phyloP scores from a whole-genome alignment of 352 stramenopile species.

The Pythium insidiosum region DNA sequence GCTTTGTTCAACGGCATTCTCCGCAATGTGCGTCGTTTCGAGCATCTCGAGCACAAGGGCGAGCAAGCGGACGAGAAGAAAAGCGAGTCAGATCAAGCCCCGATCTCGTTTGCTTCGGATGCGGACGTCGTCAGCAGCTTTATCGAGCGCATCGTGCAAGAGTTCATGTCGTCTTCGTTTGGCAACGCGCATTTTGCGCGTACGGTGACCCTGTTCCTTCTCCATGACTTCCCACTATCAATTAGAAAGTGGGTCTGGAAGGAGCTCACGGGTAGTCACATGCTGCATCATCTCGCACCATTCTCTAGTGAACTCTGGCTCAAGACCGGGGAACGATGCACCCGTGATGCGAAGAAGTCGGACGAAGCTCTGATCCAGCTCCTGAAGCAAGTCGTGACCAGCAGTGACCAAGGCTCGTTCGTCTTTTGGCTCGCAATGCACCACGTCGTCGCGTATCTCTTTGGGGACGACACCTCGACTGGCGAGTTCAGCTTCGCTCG shows the following conservation, averaged over 20 bases:
- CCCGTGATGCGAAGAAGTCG: constrained; percentile 7
- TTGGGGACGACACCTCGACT: constrained; percentile 9
- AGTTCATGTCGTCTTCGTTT: constrained; percentile 66
- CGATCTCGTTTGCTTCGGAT: constrained; percentile 32
- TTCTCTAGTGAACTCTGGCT: constrained; percentile 19
- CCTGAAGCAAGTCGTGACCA: constrained; percentile 33
- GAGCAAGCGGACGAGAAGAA: constrained; percentile 2
- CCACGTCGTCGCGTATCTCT: constrained; percentile 48
- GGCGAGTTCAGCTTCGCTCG: constrained; percentile 31
- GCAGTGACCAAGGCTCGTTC: constrained; percentile 28
- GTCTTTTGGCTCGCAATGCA: constrained; percentile 55
- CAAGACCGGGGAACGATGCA: constrained; percentile 32
- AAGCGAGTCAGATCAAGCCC: constrained; percentile 1
- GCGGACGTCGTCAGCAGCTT: constrained; percentile 57
- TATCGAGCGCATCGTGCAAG: constrained; percentile 48
- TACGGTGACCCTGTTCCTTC: constrained; percentile 51
- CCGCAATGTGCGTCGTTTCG: constrained; percentile 38
- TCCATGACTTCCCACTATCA: constrained; percentile 42
- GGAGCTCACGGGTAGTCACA: constrained; percentile 39
- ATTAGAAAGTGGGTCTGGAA: constrained; percentile 66
- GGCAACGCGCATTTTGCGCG: constrained; percentile 56
- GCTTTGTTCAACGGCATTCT: constrained; percentile 37
- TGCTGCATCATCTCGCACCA: constrained; percentile 39
- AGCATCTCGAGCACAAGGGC: constrained; percentile 22
- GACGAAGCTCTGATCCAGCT: constrained; percentile 36